These are phyloP conservation scores for Pyrenochaeta sp. DNA, from an alignment of 2,329 filamentous ascomycete genomes.

Conservation along the genomic window DNA sequence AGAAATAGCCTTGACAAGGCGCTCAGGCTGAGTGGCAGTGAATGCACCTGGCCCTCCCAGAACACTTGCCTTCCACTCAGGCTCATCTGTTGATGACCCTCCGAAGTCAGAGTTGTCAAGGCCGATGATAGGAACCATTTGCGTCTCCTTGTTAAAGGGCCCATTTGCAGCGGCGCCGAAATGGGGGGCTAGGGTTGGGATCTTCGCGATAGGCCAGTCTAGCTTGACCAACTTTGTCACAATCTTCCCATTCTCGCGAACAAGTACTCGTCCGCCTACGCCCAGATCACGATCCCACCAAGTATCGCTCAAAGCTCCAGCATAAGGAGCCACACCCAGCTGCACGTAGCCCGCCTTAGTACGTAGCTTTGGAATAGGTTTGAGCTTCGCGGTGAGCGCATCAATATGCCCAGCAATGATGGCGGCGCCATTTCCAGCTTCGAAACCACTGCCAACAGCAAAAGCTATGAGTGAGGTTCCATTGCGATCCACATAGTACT, in stretches of 20 bases:
- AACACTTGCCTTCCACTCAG: constrained; percentile 49
- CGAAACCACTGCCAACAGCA: constrained; percentile 78
- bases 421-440: constrained; percentile 83
- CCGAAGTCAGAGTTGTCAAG: constrained; percentile 74
- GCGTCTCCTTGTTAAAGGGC: constrained; percentile 84
- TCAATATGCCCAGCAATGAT: constrained; percentile 94
- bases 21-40: constrained; percentile 80
- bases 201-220: constrained; percentile 88
- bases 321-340: constrained; percentile 91
- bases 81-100: constrained; percentile 35
- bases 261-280: constrained; percentile 86
- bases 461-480: constrained; percentile 87
- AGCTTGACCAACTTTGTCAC: constrained; percentile 84
- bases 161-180: constrained; percentile 76
- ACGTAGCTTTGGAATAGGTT: constrained; percentile 87
- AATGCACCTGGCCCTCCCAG: constrained; percentile 76
- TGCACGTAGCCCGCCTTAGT: constrained; percentile 86
- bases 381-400: constrained; percentile 85
- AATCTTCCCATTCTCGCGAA: constrained; percentile 82
- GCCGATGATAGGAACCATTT: constrained; percentile 93
- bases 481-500: constrained; percentile 89
- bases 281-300: constrained; percentile 98
- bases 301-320: constrained; percentile 82
- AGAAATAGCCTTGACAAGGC: constrained; percentile 83
- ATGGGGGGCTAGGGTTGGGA: constrained; percentile 91